Evolutionary conservation across 352 stramenopile species (phyloP), one percentile per base, ranked within the genome.

Genomic region (Phytophthora cryptogea): DNA sequence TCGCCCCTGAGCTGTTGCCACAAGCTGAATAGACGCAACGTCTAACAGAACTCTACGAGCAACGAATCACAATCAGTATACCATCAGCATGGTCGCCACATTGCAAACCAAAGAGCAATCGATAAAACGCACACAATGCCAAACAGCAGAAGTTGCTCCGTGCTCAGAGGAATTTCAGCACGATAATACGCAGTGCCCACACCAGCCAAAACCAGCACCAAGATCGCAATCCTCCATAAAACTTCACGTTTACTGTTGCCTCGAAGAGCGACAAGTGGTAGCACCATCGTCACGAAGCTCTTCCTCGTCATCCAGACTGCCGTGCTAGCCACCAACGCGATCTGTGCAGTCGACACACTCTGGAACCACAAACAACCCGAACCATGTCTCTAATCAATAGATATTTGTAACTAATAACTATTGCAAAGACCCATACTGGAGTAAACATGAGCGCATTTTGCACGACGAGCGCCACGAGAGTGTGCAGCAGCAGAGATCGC

Each of bases 391-490:
- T 26, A 52, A 30, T 32, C 13, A 8, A 13, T 48, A 9, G 16
- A 30, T 11, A 17, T 4, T 9, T 30, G 8, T 3, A 39, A 14
- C 33, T 16, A 39, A 2, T 23, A 23, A 23, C 33, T n/a, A 1
- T 16, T 39, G 5, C 8, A 31, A 51, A 7, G 20, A 2, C 4
- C 40, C 55, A 16, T 64, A 88, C 78, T 72, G 70, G 27, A 14
- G 79, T 63, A 35, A 70, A 66, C 59, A 86, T 69, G n/a, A 84
- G 47, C 11, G 44, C 47, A 41, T 86, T 81, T 23, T 83, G 56
- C 10, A 86, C 46, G 3, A 56, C 44, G 5, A 85, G 30, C 1
- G 48, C 50, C 23, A 83, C 26, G 10, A 68, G 13, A 45, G 71
- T 73, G 32, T 85, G 68, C 14, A 83, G 16, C 59, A 80, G 74